phyloP scores from a whole-genome alignment of 805 yeast species.

The Candida golubevii region DNA sequence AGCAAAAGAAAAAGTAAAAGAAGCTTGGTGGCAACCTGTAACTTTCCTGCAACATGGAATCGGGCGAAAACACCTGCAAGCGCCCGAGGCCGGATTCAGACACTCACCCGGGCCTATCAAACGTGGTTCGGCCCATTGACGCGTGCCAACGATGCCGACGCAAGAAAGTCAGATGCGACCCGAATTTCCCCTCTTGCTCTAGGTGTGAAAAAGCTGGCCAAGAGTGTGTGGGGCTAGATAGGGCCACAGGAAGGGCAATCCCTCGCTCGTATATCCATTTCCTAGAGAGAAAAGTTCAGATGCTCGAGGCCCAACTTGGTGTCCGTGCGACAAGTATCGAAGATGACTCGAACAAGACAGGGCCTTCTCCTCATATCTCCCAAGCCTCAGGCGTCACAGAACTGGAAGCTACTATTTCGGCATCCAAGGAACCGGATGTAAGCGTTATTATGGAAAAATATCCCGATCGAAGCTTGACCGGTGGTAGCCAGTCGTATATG shows the following conservation, averaged over 20 bases:
- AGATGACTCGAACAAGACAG: no score
- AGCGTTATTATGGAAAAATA: background rate
- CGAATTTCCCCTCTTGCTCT: constrained; percentile 62
- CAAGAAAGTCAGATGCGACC: constrained; percentile 65
- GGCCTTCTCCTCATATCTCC: no score
- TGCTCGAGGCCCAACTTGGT: constrained; percentile 41
- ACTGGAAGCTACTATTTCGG: no score
- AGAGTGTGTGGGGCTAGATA: constrained; percentile 81
- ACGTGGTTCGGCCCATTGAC: constrained; percentile 60
- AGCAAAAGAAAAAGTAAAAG: no score
- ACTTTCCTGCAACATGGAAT: no score
- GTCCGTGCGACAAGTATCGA: background rate
- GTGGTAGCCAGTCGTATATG: constrained; percentile 8
- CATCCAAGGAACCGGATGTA: no score
- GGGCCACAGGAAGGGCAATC: constrained; percentile 81
- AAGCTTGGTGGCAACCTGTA: no score
- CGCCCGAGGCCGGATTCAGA: no score
- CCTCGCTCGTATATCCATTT: constrained; percentile 76
- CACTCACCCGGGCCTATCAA: no score
- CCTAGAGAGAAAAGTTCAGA: constrained; percentile 59
- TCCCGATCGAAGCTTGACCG: background rate
- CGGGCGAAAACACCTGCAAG: no score
- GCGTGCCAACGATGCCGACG: constrained; percentile 82
- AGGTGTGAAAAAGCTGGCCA: constrained; percentile 59
- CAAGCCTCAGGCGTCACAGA: no score